Percentiles rank a stretch among this genome's conserved stretches.
phyloP scores from a whole-genome alignment of 192 early-diverging fungal genomes.

The Bifiguratus adelaidae region DNA sequence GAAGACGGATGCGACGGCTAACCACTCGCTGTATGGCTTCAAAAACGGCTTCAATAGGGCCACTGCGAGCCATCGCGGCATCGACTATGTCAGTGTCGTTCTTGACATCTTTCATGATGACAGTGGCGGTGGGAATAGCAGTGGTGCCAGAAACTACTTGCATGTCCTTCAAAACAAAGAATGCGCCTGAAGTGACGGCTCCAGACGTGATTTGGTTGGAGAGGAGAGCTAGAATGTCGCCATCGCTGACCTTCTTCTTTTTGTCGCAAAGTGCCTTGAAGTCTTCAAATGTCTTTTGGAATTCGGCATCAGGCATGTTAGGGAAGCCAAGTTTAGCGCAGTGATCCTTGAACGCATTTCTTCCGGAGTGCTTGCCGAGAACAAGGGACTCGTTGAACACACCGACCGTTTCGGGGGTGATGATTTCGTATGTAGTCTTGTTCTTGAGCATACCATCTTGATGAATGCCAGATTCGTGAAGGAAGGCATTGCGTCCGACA shows the following conservation, averaged over 20 bases:
- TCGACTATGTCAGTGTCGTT: constrained; percentile 38
- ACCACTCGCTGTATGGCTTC: constrained; percentile 81
- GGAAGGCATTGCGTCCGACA: constrained; percentile 92
- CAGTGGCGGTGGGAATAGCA: constrained; percentile 70
- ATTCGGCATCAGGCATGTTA: constrained; percentile 41
- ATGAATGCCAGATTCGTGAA: constrained; percentile 97
- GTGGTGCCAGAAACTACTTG: constrained; percentile 72
- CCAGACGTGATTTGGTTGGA: constrained; percentile 51
- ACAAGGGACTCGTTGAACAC: constrained; percentile 77
- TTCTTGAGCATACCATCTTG: constrained; percentile 97
- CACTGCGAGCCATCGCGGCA: constrained; percentile 70
- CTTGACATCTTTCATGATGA: constrained; percentile 55
- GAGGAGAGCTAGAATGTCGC: constrained; percentile 80
- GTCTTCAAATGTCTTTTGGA: constrained; percentile 72
- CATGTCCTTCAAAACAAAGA: constrained; percentile 57
- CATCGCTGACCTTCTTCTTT: constrained; percentile 79
- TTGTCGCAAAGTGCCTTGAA: constrained; percentile 95
- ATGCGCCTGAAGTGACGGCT: constrained; percentile 21
- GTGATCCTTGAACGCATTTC: constrained; percentile 82
- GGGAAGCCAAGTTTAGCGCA: constrained; percentile 67
- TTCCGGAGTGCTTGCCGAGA: constrained; percentile 94
- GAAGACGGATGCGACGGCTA: constrained; percentile 59
- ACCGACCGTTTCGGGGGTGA: constrained; percentile 86
- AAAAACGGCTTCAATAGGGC: constrained; percentile 86
- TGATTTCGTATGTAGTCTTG: constrained; percentile 95